phyloP scores from a whole-genome alignment of 2,329 filamentous ascomycete species.

The Shiraia bambusicola region DNA sequence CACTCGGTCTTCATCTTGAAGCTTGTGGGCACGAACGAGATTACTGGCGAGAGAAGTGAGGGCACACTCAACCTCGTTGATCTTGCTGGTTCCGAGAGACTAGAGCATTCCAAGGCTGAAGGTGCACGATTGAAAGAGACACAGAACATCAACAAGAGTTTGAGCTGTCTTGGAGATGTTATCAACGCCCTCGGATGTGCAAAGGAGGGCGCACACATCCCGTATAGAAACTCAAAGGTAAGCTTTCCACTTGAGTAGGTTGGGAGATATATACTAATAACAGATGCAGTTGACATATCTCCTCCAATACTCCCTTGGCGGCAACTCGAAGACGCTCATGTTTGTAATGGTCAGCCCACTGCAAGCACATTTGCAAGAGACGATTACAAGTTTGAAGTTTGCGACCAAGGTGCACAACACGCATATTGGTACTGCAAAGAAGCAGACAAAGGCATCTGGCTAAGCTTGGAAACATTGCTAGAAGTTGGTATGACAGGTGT shows the following conservation, averaged over 20 bases:
- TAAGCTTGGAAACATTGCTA: not conserved
- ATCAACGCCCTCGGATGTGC: conserved; percentile 89
- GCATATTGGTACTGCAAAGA: conserved; percentile 86
- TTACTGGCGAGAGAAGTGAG: conserved; percentile 81
- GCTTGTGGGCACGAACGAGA: conserved; percentile 64
- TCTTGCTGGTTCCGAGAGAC: conserved; percentile 85
- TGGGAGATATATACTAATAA: conserved; percentile 9
- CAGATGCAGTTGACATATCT: conserved; percentile 75
- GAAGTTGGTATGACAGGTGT: not conserved
- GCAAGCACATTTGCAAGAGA: conserved; percentile 88
- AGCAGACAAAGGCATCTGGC: conserved; percentile 59
- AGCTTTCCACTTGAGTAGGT: conserved; percentile 17
- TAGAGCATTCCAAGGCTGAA: conserved; percentile 83
- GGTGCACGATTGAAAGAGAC: conserved; percentile 90
- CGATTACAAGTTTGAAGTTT: conserved; percentile 90
- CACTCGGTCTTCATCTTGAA: conserved; percentile 94
- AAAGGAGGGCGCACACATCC: conserved; percentile 75
- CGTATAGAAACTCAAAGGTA: conserved; percentile 93
- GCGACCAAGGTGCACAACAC: conserved; percentile 94
- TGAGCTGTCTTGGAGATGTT: conserved; percentile 90
- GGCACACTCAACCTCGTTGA: conserved; percentile 95
- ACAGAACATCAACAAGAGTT: conserved; percentile 93
- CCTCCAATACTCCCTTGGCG: conserved; percentile 89
- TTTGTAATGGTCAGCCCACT: conserved; percentile 97
- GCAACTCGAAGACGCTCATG: conserved; percentile 97